phyloP scores from a whole-genome alignment of 352 stramenopile genomes.

The Pythium periplocum region DNA sequence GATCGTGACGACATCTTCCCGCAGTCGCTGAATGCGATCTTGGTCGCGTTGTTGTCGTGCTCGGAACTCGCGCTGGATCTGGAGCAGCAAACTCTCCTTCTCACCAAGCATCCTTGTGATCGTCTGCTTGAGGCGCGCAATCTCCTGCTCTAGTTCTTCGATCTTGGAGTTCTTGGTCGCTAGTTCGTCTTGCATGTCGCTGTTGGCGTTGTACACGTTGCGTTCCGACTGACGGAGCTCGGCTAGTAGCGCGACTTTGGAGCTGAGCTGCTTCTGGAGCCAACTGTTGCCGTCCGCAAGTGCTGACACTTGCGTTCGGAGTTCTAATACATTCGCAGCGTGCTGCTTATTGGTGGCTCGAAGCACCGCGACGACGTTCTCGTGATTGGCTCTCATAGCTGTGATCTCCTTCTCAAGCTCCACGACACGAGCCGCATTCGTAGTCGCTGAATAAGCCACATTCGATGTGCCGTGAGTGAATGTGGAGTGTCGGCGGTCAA shows the following conservation, averaged over 20 bases:
- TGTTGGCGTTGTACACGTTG: conserved; percentile 22
- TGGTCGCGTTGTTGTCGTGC: conserved; percentile 40
- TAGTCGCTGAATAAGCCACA: conserved; percentile 11
- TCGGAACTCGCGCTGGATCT: conserved; percentile 39
- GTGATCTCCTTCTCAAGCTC: conserved; percentile 63
- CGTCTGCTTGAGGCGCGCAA: conserved; percentile 36
- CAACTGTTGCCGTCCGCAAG: conserved; percentile 55
- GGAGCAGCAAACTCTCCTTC: conserved; percentile 54
- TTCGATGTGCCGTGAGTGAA: conserved; percentile 15
- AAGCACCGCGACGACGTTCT: conserved; percentile 63
- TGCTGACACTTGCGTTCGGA: conserved; percentile 52
- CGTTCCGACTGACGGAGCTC: conserved; percentile 45
- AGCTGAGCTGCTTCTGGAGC: conserved; percentile 51
- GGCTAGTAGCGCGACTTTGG: conserved; percentile 48
- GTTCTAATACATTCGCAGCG: conserved; percentile 53
- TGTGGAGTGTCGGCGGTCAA: conserved; percentile 17
- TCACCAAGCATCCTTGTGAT: conserved; percentile 38
- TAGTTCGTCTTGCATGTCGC: conserved; percentile 40
- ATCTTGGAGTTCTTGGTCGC: conserved; percentile 52
- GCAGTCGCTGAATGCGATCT: conserved; percentile 41
- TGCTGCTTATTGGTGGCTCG: conserved; percentile 69
- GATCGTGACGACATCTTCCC: conserved; percentile 50
- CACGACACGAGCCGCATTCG: conserved; percentile 24
- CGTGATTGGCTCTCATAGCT: conserved; percentile 56
- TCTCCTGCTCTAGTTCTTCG: conserved; percentile 50